Evolutionary conservation across 169 alveolate genomes (phyloP), one percentile per base, ranked within the genome.

Genomic region (Eimeria sp.): DNA sequence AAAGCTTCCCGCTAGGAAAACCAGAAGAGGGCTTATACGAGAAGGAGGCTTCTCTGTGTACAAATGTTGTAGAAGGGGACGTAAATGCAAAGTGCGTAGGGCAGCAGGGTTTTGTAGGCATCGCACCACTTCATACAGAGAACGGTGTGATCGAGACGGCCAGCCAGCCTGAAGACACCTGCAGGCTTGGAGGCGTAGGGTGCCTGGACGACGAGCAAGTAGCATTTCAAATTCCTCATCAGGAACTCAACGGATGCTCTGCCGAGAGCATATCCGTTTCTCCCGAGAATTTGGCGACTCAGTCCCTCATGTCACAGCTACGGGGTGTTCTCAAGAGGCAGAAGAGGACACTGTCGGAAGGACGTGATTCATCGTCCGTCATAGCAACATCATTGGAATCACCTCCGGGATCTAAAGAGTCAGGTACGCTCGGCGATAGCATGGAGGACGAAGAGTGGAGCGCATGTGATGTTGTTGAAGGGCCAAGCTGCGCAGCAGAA

Each of bases 391-490:
- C 66, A 4, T 52, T 16, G 30, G 66, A 30, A 13, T 27, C 52
- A 14, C 11, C 27, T 64, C 27, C 43, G 37, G 49, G 52, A 87
- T 27, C 49, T 56, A 27, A 33, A 1, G 49, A 64, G 10, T 52
- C 60, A 43, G 82, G 80, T n/a, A 58, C 93, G 4, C 13, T 87
- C 66, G 82, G 93, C 46, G 93, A 87, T 30, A 54, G 74, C 82
- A 23, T 64, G 16, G 78, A n/a, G 10, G 66, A 64, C 54, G 66
- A 64, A 6, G 93, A 62, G 52, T 87, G 82, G 93, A 72, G 33
- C 56, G 78, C 93, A 43, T 87, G 83, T 30, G 83, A 87, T n/a
- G 83, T 43, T 64, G 82, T 87, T 62, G 64, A 87, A 52, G 83
- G 82, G 49, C 49, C 93, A n/a, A 43, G 33, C 33, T 64, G 56